Evolutionary conservation across 1,284 basidiomycete genomes (phyloP).

Genomic region (Cryptococcus deneoformans): DNA sequence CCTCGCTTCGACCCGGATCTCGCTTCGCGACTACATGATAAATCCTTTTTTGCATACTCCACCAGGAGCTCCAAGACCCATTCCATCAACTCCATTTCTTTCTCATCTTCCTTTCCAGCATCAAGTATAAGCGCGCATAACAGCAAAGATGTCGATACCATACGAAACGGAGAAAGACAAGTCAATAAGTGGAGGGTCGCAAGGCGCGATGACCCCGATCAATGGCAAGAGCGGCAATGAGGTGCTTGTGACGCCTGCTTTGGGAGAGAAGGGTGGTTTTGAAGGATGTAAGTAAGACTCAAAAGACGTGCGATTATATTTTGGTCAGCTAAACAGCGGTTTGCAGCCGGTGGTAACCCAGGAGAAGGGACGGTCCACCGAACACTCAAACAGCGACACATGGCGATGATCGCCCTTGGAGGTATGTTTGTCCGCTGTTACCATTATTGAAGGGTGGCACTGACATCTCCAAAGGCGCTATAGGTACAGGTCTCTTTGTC

Average conservation of each 20-base stretch:
- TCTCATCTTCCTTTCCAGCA: too few relatives aligned
- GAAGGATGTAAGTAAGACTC: constrained; percentile 3
- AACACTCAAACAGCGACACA: constrained; percentile 39
- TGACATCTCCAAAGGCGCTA: constrained; percentile 22
- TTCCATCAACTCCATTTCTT: too few relatives aligned
- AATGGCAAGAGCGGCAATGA: not conserved
- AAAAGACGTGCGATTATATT: not conserved
- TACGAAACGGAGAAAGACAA: not conserved
- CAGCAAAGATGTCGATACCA: not conserved
- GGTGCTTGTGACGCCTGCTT: not conserved
- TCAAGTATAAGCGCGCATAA: not conserved
- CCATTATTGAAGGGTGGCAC: not conserved
- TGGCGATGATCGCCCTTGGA: constrained; percentile 54
- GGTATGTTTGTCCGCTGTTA: not conserved
- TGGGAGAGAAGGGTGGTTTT: constrained; percentile 15
- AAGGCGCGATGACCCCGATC: too few relatives aligned
- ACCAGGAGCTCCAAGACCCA: too few relatives aligned
- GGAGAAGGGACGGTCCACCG: not conserved
- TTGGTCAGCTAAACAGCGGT: not conserved
- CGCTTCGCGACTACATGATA: too few relatives aligned
- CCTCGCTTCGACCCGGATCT: too few relatives aligned
- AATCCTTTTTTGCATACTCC: too few relatives aligned
- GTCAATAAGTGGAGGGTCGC: not conserved
- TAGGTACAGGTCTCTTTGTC: constrained; percentile 51
- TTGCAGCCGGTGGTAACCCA: constrained; percentile 1